These are phyloP conservation scores for Cucumis cinereus DNA, from an alignment of 306 rosid species.

Conservation along the genomic window DNA sequence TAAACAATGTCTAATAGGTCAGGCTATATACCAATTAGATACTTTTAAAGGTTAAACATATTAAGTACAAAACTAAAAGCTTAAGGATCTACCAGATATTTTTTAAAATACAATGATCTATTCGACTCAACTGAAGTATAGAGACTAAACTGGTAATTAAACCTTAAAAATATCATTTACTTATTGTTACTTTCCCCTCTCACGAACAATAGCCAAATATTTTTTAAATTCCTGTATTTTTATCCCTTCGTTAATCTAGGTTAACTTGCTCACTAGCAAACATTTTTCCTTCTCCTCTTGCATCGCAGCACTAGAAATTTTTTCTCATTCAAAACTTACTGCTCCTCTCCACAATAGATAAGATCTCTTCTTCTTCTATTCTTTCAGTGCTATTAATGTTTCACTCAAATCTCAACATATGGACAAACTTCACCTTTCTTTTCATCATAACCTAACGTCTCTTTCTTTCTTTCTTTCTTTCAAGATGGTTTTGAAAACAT, in stretches of 20 bases:
- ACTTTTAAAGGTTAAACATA: too few relatives aligned
- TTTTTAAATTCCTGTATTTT: not conserved
- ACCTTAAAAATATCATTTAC: not conserved
- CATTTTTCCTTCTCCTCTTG: not conserved
- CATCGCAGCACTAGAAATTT: not conserved
- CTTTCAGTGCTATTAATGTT: not conserved
- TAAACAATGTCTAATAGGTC: too few relatives aligned
- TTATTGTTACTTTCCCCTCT: not conserved
- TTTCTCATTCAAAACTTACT: not conserved
- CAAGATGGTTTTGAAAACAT: not conserved
- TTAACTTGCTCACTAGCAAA: not conserved
- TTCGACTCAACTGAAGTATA: too few relatives aligned
- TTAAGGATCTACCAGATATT: too few relatives aligned
- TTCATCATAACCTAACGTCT: not conserved
- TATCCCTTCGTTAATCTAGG: not conserved
- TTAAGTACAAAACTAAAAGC: too few relatives aligned
- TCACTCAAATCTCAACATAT: too few relatives aligned
- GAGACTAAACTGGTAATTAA: too few relatives aligned
- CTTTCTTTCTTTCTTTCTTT: not conserved
- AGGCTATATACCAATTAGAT: too few relatives aligned
- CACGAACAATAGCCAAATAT: not conserved
- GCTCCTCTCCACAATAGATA: not conserved
- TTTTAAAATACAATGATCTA: too few relatives aligned
- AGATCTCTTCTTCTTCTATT: not conserved
- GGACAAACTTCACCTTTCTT: not conserved